Evolutionary conservation across 116 monocot species (phyloP).

Genomic region (Phalaenopsis hybrid): DNA sequence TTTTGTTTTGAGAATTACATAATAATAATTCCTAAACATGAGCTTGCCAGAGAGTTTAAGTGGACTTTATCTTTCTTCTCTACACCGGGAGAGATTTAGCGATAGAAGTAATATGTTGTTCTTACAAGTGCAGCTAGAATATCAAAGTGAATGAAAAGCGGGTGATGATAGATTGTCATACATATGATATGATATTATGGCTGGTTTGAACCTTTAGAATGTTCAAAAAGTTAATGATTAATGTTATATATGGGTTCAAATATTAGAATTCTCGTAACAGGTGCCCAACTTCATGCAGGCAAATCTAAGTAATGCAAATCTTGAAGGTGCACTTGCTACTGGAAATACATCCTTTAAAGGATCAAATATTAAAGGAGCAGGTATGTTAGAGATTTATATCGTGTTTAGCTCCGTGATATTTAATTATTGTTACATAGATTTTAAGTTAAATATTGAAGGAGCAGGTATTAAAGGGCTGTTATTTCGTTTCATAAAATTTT

Average conservation of each 20-base stretch:
- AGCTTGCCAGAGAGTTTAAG: too few relatives aligned
- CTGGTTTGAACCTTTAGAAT: neutral
- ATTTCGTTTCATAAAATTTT: too few relatives aligned
- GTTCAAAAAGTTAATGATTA: neutral
- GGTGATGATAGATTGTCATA: too few relatives aligned
- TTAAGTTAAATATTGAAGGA: neutral
- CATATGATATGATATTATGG: neutral
- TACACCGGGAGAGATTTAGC: too few relatives aligned
- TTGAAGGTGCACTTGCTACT: slow-evolving; percentile 88
- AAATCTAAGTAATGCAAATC: slow-evolving; percentile 86
- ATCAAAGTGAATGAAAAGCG: too few relatives aligned
- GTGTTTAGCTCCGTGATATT: neutral
- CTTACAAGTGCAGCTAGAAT: too few relatives aligned
- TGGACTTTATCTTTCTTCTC: too few relatives aligned
- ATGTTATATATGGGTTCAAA: neutral
- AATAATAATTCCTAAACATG: too few relatives aligned
- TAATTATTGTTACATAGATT: neutral
- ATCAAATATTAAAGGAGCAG: slow-evolving; percentile 71
- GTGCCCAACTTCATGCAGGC: slow-evolving; percentile 27
- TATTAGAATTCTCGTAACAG: neutral
- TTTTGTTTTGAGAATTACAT: too few relatives aligned
- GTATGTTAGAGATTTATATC: slow-evolving; percentile 23
- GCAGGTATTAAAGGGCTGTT: too few relatives aligned
- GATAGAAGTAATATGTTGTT: too few relatives aligned
- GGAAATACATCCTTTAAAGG: slow-evolving; percentile 97